Base-by-base conservation (phyloP, 345 rosid species). In the Abelmoschus esculentus region DNA sequence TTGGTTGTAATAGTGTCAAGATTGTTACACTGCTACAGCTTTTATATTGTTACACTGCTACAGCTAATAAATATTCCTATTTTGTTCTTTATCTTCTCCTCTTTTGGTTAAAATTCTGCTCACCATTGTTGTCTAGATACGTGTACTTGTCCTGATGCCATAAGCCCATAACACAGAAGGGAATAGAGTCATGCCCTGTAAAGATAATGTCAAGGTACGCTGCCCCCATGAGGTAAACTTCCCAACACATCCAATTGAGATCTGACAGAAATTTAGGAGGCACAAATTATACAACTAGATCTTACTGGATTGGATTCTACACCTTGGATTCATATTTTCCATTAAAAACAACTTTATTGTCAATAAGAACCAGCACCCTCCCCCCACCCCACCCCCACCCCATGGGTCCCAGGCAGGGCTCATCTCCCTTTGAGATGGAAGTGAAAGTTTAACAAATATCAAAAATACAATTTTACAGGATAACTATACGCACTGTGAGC, bases 301-400 rank as follows among this genome's bases (percentile, higher is more conserved):
- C 32, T 63, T 19, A 19, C n/a, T 1, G 17, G 17, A 42, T 49
- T 64, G 11, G 15, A 26, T 46, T 46, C 14, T 6, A 65, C n/a
- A 65, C 46, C 68, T 6, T 64, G 54, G 34, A 22, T 26, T 52
- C 19, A 65, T 65, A 44, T 22, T 56, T 56, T 56, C 56, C 56
- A 53, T 38, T 38, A 63, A 19, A 26, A 62, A 62, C 67, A 63
- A 38, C 67, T 42, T 19, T 2, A 3, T 63, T 17, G 5, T 19
- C 34, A 22, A 11, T 32, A 19, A 28, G 10, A 22, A 5, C 14
- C 42, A 42, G 12, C 44, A 53, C 1, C n/a, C n/a, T n/a, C n/a
- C n/a, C n/a, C n/a, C n/a, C n/a, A n/a, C n/a, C n/a, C n/a, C n/a
- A 7, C 19, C 22, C 26, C 44, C 26, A n/a, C 5, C 12, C 8